Base-by-base conservation (phyloP, 768 basidiomycete genomes). In the Podaxis mareebaensis region DNA sequence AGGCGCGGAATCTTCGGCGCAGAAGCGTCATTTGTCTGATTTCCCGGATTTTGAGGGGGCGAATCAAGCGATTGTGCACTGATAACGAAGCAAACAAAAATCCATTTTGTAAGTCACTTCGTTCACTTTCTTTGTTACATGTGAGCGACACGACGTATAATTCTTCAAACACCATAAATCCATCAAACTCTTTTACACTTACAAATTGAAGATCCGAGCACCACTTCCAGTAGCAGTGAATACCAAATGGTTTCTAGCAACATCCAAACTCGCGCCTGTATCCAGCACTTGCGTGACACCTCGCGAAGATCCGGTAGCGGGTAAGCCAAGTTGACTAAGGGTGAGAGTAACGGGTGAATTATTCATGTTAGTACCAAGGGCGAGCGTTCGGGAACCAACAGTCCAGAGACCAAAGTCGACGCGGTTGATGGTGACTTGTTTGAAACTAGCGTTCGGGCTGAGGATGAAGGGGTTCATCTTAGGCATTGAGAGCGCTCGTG, bases 351-450 rank as follows among this genome's bases (percentile, higher is more conserved):
- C 69, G 3, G 71, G 64, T 28, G 75, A 69, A 44, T 83, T 79
- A 44, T 83, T 76, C 67, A 81, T 80, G 69, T 88, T 88, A 0
- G 80, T 75, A 8, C 79, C 84, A 2, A 87, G 74, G 13, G 84
- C 75, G 40, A 87, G 76, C 0, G 80, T 83, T 28, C 78, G 66
- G 3, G 38, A 28, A 0, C 72, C 76, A 1, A 79, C 64, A 1
- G 72, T 76, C 86, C 86, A 87, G 30, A 83, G 67, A 4, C 83
- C 82, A n/a, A 82, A 70, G 22, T 86, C 86, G 11, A 81, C 76
- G 0, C 79, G 74, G 60, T 72, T 71, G 6, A 76, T 65, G 0
- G 79, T 78, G 33, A 79, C 71, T 52, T 81, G 79, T 0, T 71
- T 74, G 68, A 81, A 79, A 22, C 71, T 70, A 1, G 81, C 79